Evolutionary conservation across 2,329 filamentous ascomycete species (phyloP).

Genomic region (Arthrinium puccinioides): DNA sequence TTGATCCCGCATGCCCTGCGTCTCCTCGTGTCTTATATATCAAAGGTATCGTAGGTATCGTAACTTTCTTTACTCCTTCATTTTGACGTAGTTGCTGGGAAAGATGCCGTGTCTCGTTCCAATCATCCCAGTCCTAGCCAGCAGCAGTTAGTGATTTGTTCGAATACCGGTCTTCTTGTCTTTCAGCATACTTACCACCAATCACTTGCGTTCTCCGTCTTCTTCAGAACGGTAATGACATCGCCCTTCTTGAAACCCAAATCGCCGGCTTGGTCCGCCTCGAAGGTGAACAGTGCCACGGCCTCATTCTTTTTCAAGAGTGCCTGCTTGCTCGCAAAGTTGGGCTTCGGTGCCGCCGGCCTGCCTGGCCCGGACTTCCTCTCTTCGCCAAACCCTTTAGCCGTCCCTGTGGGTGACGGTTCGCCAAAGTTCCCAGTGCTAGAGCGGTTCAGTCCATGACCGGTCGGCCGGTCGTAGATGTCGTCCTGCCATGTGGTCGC

Average conservation of each 20-base stretch:
- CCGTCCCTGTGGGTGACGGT: conserved; percentile 32
- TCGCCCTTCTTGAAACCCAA: conserved; percentile 97
- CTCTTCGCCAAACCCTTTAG: conserved; percentile 38
- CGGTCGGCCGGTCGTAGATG: conserved; percentile 56
- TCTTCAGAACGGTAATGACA: conserved; percentile 88
- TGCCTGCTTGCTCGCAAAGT: conserved; percentile 58
- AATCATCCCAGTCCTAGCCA: conserved; percentile 77
- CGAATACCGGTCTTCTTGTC: no score
- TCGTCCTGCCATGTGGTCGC: conserved; percentile 71
- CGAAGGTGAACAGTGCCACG: conserved; percentile 87
- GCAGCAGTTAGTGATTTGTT: neutral
- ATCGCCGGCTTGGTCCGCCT: conserved; percentile 87
- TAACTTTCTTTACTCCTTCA: conserved; percentile 28
- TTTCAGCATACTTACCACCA: conserved; percentile 66
- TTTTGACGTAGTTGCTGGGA: conserved; percentile 72
- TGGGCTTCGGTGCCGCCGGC: conserved; percentile 83
- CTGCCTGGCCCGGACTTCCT: conserved; percentile 58
- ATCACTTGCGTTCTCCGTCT: conserved; percentile 87
- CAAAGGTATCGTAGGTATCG: neutral
- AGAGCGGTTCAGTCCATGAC: conserved; percentile 36
- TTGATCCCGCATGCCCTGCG: neutral
- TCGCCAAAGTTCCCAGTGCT: conserved; percentile 40
- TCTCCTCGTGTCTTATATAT: neutral
- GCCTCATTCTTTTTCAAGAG: conserved; percentile 68
- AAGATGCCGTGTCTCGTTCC: conserved; percentile 85